phyloP scores from a whole-genome alignment of 1,284 basidiomycete species.

The Rhodotorula sp. region DNA sequence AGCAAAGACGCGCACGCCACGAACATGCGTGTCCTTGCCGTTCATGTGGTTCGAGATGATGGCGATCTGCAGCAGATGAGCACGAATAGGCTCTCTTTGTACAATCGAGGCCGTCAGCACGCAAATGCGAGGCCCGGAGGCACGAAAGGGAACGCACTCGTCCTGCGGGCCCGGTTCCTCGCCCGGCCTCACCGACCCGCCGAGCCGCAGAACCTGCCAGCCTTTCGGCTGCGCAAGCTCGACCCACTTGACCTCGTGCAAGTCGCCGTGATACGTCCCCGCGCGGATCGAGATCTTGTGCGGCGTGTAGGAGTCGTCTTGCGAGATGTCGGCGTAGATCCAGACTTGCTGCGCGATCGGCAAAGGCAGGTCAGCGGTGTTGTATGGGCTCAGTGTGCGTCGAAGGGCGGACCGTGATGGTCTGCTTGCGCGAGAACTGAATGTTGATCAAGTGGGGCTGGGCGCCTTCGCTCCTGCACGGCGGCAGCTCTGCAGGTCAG shows the following conservation, averaged over 20 bases:
- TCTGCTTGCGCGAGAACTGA: slow-evolving; percentile 86
- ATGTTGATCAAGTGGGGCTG: slow-evolving; percentile 96
- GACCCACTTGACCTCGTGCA: slow-evolving; percentile 85
- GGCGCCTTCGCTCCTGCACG: slow-evolving; percentile 84
- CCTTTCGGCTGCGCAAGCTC: slow-evolving; percentile 88
- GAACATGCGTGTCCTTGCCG: slow-evolving; percentile 97
- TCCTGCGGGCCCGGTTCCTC: slow-evolving; percentile 21
- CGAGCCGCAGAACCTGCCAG: slow-evolving; percentile 74
- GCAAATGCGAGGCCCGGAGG: background rate
- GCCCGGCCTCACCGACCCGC: slow-evolving; percentile 26
- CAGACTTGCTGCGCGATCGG: slow-evolving; percentile 72
- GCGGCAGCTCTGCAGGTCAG: background rate
- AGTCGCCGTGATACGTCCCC: slow-evolving; percentile 85
- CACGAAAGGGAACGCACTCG: slow-evolving; percentile 18
- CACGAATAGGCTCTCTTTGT: slow-evolving; percentile 75
- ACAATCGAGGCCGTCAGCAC: background rate
- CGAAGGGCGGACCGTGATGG: slow-evolving; percentile 68
- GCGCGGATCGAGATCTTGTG: slow-evolving; percentile 84
- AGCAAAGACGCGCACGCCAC: slow-evolving; percentile 82
- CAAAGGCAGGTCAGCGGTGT: background rate
- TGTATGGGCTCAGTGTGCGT: background rate
- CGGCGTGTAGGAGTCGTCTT: slow-evolving; percentile 97
- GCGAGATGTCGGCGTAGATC: slow-evolving; percentile 78
- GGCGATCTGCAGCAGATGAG: slow-evolving; percentile 86
- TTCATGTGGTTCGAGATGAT: slow-evolving; percentile 94